Evolutionary conservation across 2,329 filamentous ascomycete genomes (phyloP), one percentile per base, ranked within the genome.

Genomic region (Alternaria atra): DNA sequence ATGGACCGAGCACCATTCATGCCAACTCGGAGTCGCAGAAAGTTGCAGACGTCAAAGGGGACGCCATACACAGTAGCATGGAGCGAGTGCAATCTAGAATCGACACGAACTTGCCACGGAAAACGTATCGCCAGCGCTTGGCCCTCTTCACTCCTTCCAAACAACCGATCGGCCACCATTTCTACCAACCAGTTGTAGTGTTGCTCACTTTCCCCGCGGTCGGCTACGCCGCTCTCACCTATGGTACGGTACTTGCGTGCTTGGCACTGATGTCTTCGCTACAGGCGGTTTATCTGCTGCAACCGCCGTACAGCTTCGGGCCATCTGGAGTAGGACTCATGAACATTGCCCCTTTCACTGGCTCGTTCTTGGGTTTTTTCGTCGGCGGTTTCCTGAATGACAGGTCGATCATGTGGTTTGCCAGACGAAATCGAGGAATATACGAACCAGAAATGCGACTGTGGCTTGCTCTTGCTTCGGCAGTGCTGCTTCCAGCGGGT

Each of bases 381-480:
- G 35, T 54, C 5, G 58, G 67, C 71, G n/a, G 15, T 78, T 7
- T 62, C 74, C 52, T 67, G 42, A 66, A 48, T 25, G 65, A 67
- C 42, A 53, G 48, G 32, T 53, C 17, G 4, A 79, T 80, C 35
- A 20, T 82, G 1, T 73, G 47, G 1, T 61, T 81, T 2, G 71
- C 81, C 0, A 72, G 70, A 27, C 66, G 77, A 8, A 80, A 80
- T 47, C 66, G 68, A 1, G 81, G 81, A 1, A 73, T 82, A 5
- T 81, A 78, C 53, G 81, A 84, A 47, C 82, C 81, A 0, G 81
- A 84, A 58, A 80, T 80, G 72, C 74, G 81, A 5, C 74, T 84
- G 6, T 81, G 77, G 77, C 58, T 80, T 30, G 72, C 76, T 55
- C 65, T 80, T 48, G 68, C 71, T 39, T 68, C 79, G 43, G 60